These are phyloP conservation scores for Citrullus colocynthis DNA, from an alignment of 306 rosid species.

Conservation along the genomic window DNA sequence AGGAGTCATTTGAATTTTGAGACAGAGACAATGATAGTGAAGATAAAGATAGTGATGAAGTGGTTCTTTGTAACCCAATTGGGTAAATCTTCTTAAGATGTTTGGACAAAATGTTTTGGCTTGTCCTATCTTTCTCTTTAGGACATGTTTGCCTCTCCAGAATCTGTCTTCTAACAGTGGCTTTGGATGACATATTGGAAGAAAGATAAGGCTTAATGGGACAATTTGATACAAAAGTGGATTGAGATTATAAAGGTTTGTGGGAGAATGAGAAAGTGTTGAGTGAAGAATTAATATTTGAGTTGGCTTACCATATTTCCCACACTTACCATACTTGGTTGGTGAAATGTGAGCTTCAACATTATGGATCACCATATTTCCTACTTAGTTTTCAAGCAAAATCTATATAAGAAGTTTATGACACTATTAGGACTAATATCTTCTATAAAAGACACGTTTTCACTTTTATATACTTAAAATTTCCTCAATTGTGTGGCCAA, in stretches of 20 bases:
- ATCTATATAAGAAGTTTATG: background rate
- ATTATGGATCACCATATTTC: slow-evolving; percentile 17
- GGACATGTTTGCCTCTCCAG: slow-evolving; percentile 38
- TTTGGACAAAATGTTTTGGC: slow-evolving; percentile 37
- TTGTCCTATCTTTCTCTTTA: slow-evolving; percentile 41
- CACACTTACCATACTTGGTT: slow-evolving; percentile 27
- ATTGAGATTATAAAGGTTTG: slow-evolving; percentile 17
- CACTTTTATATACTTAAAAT: background rate
- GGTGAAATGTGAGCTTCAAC: slow-evolving; percentile 70
- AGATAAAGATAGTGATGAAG: slow-evolving; percentile 47
- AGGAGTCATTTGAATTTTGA: slow-evolving; percentile 81
- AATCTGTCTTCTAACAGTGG: slow-evolving; percentile 42
- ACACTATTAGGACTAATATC: background rate
- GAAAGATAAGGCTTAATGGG: background rate
- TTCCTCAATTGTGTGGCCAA: background rate
- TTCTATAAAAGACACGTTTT: background rate
- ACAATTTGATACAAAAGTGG: background rate
- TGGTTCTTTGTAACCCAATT: slow-evolving; percentile 75
- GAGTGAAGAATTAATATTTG: background rate
- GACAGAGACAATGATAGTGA: slow-evolving; percentile 66
- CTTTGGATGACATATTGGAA: slow-evolving; percentile 22
- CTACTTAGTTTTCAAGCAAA: slow-evolving; percentile 67
- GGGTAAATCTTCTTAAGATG: slow-evolving; percentile 82
- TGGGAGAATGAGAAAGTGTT: slow-evolving; percentile 3
- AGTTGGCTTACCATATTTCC: slow-evolving; percentile 4